Evolutionary conservation across 2,329 filamentous ascomycete genomes (phyloP), one percentile per base, ranked within the genome.

Genomic region (Akanthomyces muscarius): DNA sequence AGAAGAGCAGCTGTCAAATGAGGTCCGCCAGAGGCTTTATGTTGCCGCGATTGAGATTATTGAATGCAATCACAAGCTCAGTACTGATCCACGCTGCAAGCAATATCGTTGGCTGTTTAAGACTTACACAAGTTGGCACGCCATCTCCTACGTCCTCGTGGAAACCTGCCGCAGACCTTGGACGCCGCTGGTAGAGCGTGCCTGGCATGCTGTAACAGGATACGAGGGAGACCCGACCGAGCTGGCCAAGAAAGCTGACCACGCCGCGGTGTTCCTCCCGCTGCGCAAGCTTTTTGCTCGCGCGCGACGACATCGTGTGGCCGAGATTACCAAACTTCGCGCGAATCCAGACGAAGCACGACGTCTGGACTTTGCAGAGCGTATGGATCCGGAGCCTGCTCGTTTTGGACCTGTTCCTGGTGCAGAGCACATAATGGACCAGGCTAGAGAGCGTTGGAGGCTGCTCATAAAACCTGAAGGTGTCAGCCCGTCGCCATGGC

Each of bases 31-130:
- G 65, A 86, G 86, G 63, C 79, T 93, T 1, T 90, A 92, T 71
- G 76, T 88, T 28, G 89, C 88, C 0, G 87, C 89, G 2, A 82
- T 93, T 30, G 89, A 93, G 69, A 86, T 92, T 30, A 82, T 92
- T 53, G 90, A 93, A 72, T 75, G 90, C 70, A 84, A 84, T 21
- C 78, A 87, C 55, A 79, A 89, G 1, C 76, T 92, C 16, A 85
- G 89, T 68, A 84, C 81, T 0, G 87, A 91, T 50, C 69, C 71
- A 7, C 73, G 78, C 7, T 78, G 75, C 66, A 76, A 75, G 56
- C 76, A 78, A 44, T 83, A 80, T 70, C 71, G 75, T 23, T 83
- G 81, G 81, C 70, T 83, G 2, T 81, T 80, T 66, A 75, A 77
- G 66, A 83, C 80, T 0, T 83, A 83, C 62, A 78, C 79, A 5